phyloP scores from a whole-genome alignment of 2,329 filamentous ascomycete genomes.

The Fusarium robinianum region DNA sequence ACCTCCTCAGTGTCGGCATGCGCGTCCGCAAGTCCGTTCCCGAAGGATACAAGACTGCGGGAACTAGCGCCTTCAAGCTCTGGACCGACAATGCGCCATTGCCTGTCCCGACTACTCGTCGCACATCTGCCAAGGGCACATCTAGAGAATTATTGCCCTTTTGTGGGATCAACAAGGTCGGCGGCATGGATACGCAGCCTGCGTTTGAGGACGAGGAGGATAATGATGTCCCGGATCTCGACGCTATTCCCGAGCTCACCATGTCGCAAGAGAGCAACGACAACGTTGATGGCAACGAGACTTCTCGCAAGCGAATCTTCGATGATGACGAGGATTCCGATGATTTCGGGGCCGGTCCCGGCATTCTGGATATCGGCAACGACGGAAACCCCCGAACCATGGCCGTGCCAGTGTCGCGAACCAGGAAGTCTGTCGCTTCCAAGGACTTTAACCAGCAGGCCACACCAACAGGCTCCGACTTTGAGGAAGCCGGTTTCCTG shows the following conservation, averaged over 20 bases:
- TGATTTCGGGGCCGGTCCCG: constrained; percentile 45
- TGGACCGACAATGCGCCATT: constrained; percentile 48
- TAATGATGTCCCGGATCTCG: constrained; percentile 41
- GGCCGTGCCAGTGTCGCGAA: constrained; percentile 51
- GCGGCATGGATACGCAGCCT: constrained; percentile 67
- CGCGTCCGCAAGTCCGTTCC: constrained; percentile 89
- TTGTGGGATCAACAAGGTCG: constrained; percentile 77
- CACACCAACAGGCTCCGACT: constrained; percentile 56
- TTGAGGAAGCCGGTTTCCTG: constrained; percentile 71
- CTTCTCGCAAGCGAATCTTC: constrained; percentile 54
- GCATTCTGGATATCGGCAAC: constrained; percentile 44
- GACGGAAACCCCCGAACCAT: constrained; percentile 51
- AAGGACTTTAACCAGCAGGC: constrained; percentile 52
- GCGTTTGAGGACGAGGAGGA: constrained; percentile 36
- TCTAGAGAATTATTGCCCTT: constrained; percentile 74
- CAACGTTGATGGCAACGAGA: constrained; percentile 38
- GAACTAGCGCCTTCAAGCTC: constrained; percentile 55
- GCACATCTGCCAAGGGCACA: constrained; percentile 33
- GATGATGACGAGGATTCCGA: constrained; percentile 48
- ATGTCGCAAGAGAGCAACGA: constrained; percentile 60
- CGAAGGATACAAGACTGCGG: constrained; percentile 85
- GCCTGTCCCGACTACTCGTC: constrained; percentile 13
- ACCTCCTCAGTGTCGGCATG: constrained; percentile 92
- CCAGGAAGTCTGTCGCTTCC: constrained; percentile 31
- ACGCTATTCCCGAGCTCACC: constrained; percentile 53